A percentile compares a stretch with the other conserved stretches of the same genome.
phyloP scores from a whole-genome alignment of 106 monocot genomes.

The Agapanthus africanus region DNA sequence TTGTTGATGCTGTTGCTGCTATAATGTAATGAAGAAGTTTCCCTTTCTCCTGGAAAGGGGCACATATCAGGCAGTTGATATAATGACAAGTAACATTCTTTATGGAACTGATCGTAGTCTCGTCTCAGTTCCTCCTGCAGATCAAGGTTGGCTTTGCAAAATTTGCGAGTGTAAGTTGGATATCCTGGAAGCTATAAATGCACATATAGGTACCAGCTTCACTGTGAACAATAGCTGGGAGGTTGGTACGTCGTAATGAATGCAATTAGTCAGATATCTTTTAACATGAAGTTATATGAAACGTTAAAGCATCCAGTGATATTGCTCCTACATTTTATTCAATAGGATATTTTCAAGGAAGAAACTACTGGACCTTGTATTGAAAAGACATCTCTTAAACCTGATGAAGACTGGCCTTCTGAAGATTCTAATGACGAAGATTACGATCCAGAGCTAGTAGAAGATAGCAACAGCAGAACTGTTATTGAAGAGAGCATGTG shows the following conservation, averaged over 20 bases:
- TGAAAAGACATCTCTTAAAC: slow-evolving; percentile 28
- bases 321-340: slow-evolving; percentile 5
- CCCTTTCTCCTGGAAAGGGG: background rate
- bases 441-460: slow-evolving; percentile 54
- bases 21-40: background rate
- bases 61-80: slow-evolving; percentile 10
- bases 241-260: slow-evolving; percentile 34
- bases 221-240: slow-evolving; percentile 49
- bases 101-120: slow-evolving; percentile 20
- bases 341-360: slow-evolving; percentile 83
- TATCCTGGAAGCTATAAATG: slow-evolving; percentile 75
- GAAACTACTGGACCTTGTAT: slow-evolving; percentile 21
- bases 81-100: slow-evolving; percentile 6
- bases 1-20: background rate
- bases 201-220: slow-evolving; percentile 74
- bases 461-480: slow-evolving; percentile 14
- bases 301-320: background rate
- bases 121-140: slow-evolving; percentile 62
- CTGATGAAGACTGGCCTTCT: slow-evolving; percentile 71
- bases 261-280: background rate
- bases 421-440: too few relatives aligned
- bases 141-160: slow-evolving; percentile 84
- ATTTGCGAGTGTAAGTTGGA: slow-evolving; percentile 64
- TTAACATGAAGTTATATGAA: slow-evolving; percentile 3
- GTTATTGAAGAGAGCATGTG: slow-evolving; percentile 23